phyloP scores from a whole-genome alignment of 163 green algal species.

The Coccomyxa subellipsoidea region DNA sequence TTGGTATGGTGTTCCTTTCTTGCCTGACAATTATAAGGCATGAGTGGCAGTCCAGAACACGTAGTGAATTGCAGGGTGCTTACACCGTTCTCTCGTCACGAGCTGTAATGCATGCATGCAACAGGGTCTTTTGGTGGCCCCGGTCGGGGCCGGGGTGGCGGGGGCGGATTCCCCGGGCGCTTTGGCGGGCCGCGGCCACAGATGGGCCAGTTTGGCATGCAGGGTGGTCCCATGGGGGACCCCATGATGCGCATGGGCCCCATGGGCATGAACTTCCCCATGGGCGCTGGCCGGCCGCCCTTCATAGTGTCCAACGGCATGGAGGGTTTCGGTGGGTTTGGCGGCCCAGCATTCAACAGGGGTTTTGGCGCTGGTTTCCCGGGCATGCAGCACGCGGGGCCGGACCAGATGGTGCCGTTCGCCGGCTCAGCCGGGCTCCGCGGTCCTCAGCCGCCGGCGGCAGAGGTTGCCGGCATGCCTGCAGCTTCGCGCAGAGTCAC shows the following conservation, averaged over 20 bases:
- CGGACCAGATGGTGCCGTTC: not conserved
- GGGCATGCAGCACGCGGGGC: not conserved
- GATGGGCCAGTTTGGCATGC: constrained; percentile 11
- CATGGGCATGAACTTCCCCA: not conserved
- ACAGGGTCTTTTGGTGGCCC: not conserved
- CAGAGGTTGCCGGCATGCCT: not conserved
- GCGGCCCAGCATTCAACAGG: not conserved
- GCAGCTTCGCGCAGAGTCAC: not conserved
- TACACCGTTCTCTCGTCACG: too few species aligned
- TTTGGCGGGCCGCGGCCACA: constrained; percentile 3
- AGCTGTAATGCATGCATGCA: too few species aligned
- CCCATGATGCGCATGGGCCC: constrained; percentile 6
- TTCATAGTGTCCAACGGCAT: not conserved
- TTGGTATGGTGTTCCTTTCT: too few species aligned
- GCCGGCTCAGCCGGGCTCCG: too few species aligned
- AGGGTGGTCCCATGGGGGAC: not conserved
- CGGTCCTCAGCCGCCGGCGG: too few species aligned
- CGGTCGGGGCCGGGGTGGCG: not conserved
- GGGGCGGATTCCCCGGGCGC: not conserved
- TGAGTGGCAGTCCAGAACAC: too few species aligned
- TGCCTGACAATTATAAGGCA: too few species aligned
- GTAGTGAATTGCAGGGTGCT: too few species aligned
- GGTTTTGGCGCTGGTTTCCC: not conserved
- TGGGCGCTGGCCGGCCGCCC: not conserved
- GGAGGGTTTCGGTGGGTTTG: not conserved